Evolutionary conservation across 768 basidiomycete species (phyloP), one percentile per base, ranked within the genome.

Genomic region (Lactifluus subvellereus): DNA sequence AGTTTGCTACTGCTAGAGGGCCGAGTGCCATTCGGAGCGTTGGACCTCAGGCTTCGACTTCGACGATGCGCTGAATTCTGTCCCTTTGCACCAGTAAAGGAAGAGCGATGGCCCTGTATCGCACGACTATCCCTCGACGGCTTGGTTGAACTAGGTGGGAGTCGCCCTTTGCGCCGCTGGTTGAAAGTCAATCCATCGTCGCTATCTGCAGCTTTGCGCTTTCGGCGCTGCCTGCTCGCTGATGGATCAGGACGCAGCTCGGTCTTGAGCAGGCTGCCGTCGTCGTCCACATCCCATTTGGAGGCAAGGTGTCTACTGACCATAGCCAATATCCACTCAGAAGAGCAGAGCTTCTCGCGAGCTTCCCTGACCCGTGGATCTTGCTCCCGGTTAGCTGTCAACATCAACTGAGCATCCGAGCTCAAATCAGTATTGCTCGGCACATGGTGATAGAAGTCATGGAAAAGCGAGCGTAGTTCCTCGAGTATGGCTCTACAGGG

Each of bases 211-310:
- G 54, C 38, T 10, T 42, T 42, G 22, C 37, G 22, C 40, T 22
- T n/a, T 54, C 40, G 54, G 14, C 33, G 38, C 0, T 38, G 11
- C 53, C 40, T 45, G n/a, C 52, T 54, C 18, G 49, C 40, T 7
- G 32, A 32, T 22, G 32, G 16, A 27, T 38, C 11, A 16, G 6
- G 42, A 49, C 53, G 16, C 51, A 59, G 58, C 10, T 22, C 27
- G 32, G 62, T 37, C 10, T 16, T 50, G 37, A 6, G 18, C 6
- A 9, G 38, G 13, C n/a, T 42, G 8, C 35, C 18, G 1, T 47
- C 47, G 14, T 67, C 60, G 20, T 20, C 47, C 7, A 33, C 8
- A n/a, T 60, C 59, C 38, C 66, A 67, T 5, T 20, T 27, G 1
- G 48, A 40, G 16, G 50, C 37, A 6, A 59, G 30, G 49, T 59